Percentiles rank a stretch among this genome's conserved stretches.
Conservation (phyloP, 1,284 basidiomycete species). For the Rhodotorula sp. region DNA sequence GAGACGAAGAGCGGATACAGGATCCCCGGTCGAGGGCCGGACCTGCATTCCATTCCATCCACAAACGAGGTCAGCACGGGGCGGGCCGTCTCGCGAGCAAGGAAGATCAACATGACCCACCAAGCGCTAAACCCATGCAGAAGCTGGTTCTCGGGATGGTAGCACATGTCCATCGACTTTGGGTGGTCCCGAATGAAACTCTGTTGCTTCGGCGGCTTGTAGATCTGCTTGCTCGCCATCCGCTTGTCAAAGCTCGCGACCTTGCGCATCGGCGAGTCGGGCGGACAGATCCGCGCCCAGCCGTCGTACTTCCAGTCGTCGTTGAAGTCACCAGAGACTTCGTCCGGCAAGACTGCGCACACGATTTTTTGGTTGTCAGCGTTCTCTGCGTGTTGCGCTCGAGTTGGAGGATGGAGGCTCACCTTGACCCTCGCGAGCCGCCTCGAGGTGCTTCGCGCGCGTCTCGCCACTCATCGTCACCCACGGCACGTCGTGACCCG, state of each 20-base stretch:
- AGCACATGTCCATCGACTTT: slow-evolving; percentile 37
- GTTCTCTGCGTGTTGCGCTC: background rate
- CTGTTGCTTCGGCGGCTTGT: slow-evolving; percentile 8
- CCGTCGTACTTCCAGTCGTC: slow-evolving; percentile 32
- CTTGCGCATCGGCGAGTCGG: slow-evolving; percentile 17
- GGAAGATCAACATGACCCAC: background rate
- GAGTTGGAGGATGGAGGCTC: background rate
- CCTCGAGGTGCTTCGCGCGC: background rate
- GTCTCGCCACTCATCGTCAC: slow-evolving; percentile 21
- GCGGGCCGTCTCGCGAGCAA: too few relatives aligned
- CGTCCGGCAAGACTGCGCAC: slow-evolving; percentile 13
- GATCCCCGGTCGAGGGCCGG: slow-evolving; percentile 37
- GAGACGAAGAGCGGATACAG: slow-evolving; percentile 44
- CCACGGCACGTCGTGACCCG: slow-evolving; percentile 38
- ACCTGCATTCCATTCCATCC: slow-evolving; percentile 4
- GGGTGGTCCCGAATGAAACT: slow-evolving; percentile 40
- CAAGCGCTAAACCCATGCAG: slow-evolving; percentile 41
- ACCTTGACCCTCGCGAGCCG: slow-evolving; percentile 2
- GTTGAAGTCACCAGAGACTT: slow-evolving; percentile 9
- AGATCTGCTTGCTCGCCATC: slow-evolving; percentile 9
- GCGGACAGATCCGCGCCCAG: slow-evolving; percentile 34
- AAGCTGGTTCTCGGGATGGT: slow-evolving; percentile 33
- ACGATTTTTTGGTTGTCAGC: background rate
- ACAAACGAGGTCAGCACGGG: background rate
- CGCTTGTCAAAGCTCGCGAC: slow-evolving; percentile 21